Evolutionary conservation across 306 rosid species (phyloP), one percentile per base, ranked within the genome.

Genomic region (Gleditsia sinensis): DNA sequence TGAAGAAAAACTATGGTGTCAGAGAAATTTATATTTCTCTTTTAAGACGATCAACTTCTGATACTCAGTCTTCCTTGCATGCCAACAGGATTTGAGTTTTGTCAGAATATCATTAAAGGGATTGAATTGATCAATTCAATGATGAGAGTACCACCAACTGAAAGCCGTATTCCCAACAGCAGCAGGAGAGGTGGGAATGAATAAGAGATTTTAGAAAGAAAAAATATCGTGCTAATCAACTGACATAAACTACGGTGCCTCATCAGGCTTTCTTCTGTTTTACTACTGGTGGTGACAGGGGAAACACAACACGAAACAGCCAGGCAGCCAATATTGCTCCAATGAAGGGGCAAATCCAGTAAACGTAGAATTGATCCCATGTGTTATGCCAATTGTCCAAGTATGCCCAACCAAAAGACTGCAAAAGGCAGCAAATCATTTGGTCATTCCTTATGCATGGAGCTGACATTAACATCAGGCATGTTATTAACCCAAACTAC

Each of bases 361-460:
- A 92, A 37, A 90, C 96, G 62, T 90, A 92, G 72, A 90, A 86
- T 74, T 92, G 94, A 81, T 90, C 96, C 96, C 98, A 92, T 65
- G 96, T 88, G 77, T 84, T 79, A 71, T 92, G 96, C 87, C 62
- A 37, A 32, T 87, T 90, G 84, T 87, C 78, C 9, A 84, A 68
- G 72, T 92, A 92, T 20, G 98, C 96, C 98, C 96, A 92, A 71
- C 98, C 96, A 79, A 90, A 90, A 32, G 98, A 96, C 94, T 88
- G 87, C 82, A 71, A 16, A 55, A 34, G 16, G 86, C 57, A 66
- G 68, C 20, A 34, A 1, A 48, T 30, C 42, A 46, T 10, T 71
- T 40, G 43, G 59, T 77, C 60, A 56, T 16, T 51, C 11, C 21
- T 72, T 36, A 32, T 21, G 56, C 43, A 56, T 45, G 34, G 16